Base-by-base conservation (phyloP, 192 early-diverging fungal genomes). In the Allomyces javanicus region DNA sequence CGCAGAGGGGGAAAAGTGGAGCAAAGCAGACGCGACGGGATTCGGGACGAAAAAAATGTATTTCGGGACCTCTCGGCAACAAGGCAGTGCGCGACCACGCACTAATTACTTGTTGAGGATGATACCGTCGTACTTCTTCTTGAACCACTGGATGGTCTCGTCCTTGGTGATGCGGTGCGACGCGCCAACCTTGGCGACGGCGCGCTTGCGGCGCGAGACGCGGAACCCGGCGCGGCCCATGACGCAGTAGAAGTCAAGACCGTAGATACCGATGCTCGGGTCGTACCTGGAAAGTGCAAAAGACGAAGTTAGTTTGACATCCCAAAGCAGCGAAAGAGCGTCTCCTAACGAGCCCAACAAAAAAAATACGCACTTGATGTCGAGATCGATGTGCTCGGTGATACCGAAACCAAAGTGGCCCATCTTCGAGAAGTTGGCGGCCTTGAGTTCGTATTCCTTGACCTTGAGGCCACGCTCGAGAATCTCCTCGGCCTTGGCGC, bases 341-440 rank as follows among this genome's bases (percentile, higher is more conserved):
- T n/a, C n/a, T n/a, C n/a, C n/a, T n/a, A n/a, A n/a, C n/a, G n/a
- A n/a, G n/a, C n/a, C n/a, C n/a, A n/a, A n/a, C n/a, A 93, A 79
- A 96, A n/a, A n/a, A n/a, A n/a, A n/a, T n/a, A n/a, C 96, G 83
- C 97, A 97, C 87, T 99, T 97, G 86, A 99, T 97, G 77, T 93
- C 94, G 79, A 99, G 85, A 84, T 97, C 96, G 72, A 99, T 99
- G 87, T 99, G 96, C 83, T 99, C 96, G 76, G 96, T 88, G 83
- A 99, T 91, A 93, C 96, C 96, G 81, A 97, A 99, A 73, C 96
- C 96, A 73, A 99, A 99, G 91, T 99, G 97, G 66, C 96, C 96
- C 67, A 93, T 96, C 63, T 76, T 83, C 44, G 91, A 94, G 84
- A 97, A 99, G 91, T 99, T 99, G 77, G 83, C 75, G 63, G 81